phyloP scores from a whole-genome alignment of 768 basidiomycete species.

The Ramaria sp. region DNA sequence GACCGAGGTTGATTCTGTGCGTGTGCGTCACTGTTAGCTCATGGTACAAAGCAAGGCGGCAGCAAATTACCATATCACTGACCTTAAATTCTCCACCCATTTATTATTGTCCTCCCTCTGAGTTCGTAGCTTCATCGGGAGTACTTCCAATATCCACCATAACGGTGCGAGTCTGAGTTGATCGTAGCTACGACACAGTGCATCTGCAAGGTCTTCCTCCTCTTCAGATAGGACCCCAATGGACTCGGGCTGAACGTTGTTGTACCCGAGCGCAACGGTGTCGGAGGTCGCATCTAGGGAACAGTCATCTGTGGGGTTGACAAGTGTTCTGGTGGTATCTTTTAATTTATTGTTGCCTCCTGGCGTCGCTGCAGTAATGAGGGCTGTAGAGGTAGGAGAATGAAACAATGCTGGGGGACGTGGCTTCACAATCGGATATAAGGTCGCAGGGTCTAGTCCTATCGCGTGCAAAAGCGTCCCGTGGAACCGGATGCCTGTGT shows the following conservation, averaged over 20 bases:
- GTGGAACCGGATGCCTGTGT: slow-evolving; percentile 31
- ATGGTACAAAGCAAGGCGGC: not conserved
- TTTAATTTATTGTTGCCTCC: too few relatives aligned
- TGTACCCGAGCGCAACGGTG: slow-evolving; percentile 11
- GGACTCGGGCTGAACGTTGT: slow-evolving; percentile 13
- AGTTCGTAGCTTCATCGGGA: slow-evolving; percentile 26
- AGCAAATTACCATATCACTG: not conserved
- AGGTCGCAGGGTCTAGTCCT: slow-evolving; percentile 20
- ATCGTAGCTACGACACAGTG: slow-evolving; percentile 42
- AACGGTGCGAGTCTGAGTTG: slow-evolving; percentile 33
- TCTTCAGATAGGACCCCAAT: slow-evolving; percentile 33
- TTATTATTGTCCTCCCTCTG: slow-evolving; percentile 12
- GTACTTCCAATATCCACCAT: slow-evolving; percentile 62
- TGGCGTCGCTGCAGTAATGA: too few relatives aligned
- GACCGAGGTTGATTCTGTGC: slow-evolving; percentile 9
- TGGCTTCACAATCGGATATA: slow-evolving; percentile 17
- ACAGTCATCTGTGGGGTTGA: too few relatives aligned
- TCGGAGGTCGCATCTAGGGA: not conserved
- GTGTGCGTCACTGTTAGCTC: not conserved
- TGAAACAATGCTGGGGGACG: slow-evolving; percentile 13
- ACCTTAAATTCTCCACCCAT: not conserved
- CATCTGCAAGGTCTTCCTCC: slow-evolving; percentile 53
- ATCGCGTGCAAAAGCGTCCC: slow-evolving; percentile 20
- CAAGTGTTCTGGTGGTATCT: too few relatives aligned
- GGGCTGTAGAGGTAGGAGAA: too few relatives aligned